Conservation (phyloP, 208 protist genomes). For the Wallacemonas rigidus region DNA sequence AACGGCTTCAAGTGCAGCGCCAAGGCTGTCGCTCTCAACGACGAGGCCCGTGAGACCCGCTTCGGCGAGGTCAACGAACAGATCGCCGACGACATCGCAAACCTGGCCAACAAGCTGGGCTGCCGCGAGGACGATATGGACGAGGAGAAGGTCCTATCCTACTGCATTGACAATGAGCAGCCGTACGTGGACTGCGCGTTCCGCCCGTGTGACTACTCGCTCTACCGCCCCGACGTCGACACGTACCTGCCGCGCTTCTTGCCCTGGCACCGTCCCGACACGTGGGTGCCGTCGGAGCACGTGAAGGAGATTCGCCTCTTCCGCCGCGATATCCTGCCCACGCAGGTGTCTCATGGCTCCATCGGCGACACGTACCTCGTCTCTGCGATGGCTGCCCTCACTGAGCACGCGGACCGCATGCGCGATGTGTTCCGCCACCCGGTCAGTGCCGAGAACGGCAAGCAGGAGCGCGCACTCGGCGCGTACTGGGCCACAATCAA, state of each 20-base stretch:
- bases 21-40: constrained; percentile 55
- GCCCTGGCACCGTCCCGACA: constrained; percentile 61
- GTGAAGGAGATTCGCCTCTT: constrained; percentile 69
- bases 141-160: constrained; percentile 55
- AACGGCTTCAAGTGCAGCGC: constrained; percentile 70
- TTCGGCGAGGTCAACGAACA: constrained; percentile 49
- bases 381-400: constrained; percentile 61
- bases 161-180: constrained; percentile 53
- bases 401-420: constrained; percentile 39
- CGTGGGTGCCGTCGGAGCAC: constrained; percentile 61
- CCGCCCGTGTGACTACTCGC: constrained; percentile 59
- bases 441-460: constrained; percentile 46
- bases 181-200: constrained; percentile 76
- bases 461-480: constrained; percentile 58
- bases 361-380: constrained; percentile 85
- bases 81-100: constrained; percentile 38
- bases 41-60: constrained; percentile 48
- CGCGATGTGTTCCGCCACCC: constrained; percentile 76
- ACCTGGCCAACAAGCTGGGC: constrained; percentile 46
- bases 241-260: constrained; percentile 55
- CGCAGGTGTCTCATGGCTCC: constrained; percentile 69
- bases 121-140: constrained; percentile 38
- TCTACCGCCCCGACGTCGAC: constrained; percentile 69
- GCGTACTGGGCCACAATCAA: constrained; percentile 81
- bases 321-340: constrained; percentile 59